Conservation (phyloP, 768 basidiomycete species). For the Boletus reticulatus region DNA sequence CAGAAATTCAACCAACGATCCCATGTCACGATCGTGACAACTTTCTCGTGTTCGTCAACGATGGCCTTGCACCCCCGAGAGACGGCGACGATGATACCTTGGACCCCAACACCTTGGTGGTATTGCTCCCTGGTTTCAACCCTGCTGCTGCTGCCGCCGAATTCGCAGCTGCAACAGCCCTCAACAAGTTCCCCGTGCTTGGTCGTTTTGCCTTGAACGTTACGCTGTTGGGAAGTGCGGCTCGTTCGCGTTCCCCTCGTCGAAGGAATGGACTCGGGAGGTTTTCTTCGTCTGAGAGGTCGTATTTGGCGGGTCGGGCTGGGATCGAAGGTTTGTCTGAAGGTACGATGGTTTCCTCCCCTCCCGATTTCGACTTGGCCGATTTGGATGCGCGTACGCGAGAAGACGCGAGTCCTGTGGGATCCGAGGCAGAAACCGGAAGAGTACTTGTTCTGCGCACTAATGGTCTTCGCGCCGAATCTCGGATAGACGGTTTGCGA, state of each 20-base stretch:
- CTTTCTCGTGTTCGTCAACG: slow-evolving; percentile 45
- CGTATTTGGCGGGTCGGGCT: too few relatives aligned
- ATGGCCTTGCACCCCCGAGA: slow-evolving; percentile 33
- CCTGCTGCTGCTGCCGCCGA: slow-evolving; percentile 32
- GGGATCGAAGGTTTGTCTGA: too few relatives aligned
- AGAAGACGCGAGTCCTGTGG: slow-evolving; percentile 24
- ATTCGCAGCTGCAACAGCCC: slow-evolving; percentile 60
- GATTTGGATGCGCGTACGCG: slow-evolving; percentile 15
- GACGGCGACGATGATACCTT: slow-evolving; percentile 11
- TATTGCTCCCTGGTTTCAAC: slow-evolving; percentile 15
- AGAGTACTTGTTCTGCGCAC: too few relatives aligned
- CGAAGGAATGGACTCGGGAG: slow-evolving; percentile 82
- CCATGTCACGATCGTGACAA: slow-evolving; percentile 13
- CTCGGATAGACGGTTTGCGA: too few relatives aligned
- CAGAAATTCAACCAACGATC: background rate
- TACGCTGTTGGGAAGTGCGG: slow-evolving; percentile 5
- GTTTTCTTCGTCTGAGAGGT: too few relatives aligned
- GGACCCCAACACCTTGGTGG: slow-evolving; percentile 7
- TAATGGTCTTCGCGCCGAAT: too few relatives aligned
- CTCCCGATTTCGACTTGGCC: slow-evolving; percentile 15
- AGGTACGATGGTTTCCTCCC: too few relatives aligned
- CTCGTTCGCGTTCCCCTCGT: slow-evolving; percentile 42
- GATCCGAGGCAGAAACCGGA: too few relatives aligned
- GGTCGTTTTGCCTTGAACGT: slow-evolving; percentile 36
- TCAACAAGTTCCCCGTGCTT: slow-evolving; percentile 52